Evolutionary conservation across 2,329 filamentous ascomycete species (phyloP), one percentile per base, ranked within the genome.

Genomic region (Colletotrichum aenigma): DNA sequence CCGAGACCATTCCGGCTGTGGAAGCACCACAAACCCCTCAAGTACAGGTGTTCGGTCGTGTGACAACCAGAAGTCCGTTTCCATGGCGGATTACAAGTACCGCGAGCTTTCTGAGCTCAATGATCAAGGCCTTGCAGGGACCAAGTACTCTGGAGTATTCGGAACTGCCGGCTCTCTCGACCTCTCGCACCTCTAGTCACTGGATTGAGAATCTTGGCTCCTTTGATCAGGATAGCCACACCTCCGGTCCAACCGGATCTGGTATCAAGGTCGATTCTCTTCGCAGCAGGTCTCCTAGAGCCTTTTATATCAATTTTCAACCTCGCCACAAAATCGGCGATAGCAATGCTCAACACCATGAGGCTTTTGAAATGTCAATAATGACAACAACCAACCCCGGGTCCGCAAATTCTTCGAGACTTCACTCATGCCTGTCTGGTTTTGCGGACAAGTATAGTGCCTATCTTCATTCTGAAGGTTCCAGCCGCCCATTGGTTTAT

Each of bases 251-350:
- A 18, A 18, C 7, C 36, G 36, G 36, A 38, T 38, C 16, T 38
- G 16, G 36, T 5, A 38, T 38, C 36, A 9, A 38, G 16, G 8
- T 38, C 16, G 16, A 18, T 18, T 18, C 7, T 16, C 36, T 7
- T 18, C 4, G 7, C 7, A 5, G 7, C 7, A 38, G 16, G 36
- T 38, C 36, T 18, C 36, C 16, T 3, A 38, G 36, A 38, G 7
- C 36, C 4, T 18, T 18, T 9, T 1, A 9, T 18, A 0, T 38
- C 16, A 38, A 38, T 0, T 3, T 5, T 3, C 36, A 9, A 38
- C 36, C 16, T 18, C 16, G 1, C 7, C 16, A 38, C 16, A 38
- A 38, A 18, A 5, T 38, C 1, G 16, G 16, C 36, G 7, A 18
- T 18, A 38, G 7, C 7, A 38, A 38, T 38, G 16, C 36, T 3